phyloP scores from a whole-genome alignment of 768 basidiomycete species.

The Agaricus subrufescens region DNA sequence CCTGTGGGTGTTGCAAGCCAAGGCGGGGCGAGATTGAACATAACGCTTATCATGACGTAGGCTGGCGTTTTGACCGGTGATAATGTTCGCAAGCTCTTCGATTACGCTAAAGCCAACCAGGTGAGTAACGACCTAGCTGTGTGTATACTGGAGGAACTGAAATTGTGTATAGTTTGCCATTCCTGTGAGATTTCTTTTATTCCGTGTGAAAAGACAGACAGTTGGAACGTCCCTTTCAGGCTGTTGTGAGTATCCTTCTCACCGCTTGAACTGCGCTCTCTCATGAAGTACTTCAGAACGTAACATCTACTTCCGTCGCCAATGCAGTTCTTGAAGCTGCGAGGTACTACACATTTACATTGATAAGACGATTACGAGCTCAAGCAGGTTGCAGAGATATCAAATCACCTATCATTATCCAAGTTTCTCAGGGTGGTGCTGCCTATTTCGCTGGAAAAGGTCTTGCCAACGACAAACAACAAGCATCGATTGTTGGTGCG shows the following conservation, averaged over 20 bases:
- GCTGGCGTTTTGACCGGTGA: constrained; percentile 95
- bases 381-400: constrained; percentile 57
- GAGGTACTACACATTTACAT: constrained; percentile 42
- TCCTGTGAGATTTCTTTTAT: constrained; percentile 51
- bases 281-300: constrained; percentile 54
- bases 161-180: constrained; percentile 64
- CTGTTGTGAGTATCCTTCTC: constrained; percentile 55
- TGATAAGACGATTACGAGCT: not conserved
- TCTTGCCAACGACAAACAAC: constrained; percentile 89
- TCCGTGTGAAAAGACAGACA: not conserved
- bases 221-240: constrained; percentile 35
- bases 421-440: constrained; percentile 94
- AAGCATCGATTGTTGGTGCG: constrained; percentile 93
- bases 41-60: constrained; percentile 30
- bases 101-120: constrained; percentile 87
- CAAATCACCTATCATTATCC: constrained; percentile 96
- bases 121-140: constrained; percentile 33
- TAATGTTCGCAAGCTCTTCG: constrained; percentile 90
- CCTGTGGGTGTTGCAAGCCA: constrained; percentile 50
- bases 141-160: not conserved
- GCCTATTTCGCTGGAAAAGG: constrained; percentile 98
- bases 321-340: constrained; percentile 96
- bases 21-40: not conserved
- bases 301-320: constrained; percentile 92
- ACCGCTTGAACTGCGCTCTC: constrained; percentile 10